These are phyloP conservation scores for Cryptococcus floricola DNA, from an alignment of 1,284 basidiomycete genomes.

Conservation along the genomic window DNA sequence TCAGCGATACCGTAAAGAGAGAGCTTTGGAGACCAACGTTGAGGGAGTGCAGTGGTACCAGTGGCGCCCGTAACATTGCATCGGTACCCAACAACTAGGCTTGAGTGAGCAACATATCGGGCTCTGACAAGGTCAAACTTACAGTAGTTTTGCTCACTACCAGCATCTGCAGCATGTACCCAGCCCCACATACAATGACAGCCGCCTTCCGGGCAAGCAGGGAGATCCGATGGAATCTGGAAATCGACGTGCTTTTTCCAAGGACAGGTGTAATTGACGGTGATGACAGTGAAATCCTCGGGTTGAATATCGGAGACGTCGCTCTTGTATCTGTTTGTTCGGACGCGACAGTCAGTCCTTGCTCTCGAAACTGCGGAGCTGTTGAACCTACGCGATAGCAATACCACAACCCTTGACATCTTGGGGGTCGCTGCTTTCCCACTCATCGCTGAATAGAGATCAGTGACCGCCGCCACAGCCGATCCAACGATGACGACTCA, in stretches of 20 bases:
- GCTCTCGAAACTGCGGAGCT: too few species aligned
- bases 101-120: too few species aligned
- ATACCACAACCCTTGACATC: conserved; percentile 40
- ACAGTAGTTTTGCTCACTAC: conserved; percentile 8
- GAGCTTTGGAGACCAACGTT: conserved; percentile 18
- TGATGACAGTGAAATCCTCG: conserved; percentile 39
- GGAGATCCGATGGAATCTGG: conserved; percentile 38
- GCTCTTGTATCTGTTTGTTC: conserved; percentile 15
- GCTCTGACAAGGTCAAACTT: too few species aligned
- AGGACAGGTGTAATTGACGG: conserved; percentile 32
- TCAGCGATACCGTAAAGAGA: background rate
- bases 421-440: conserved; percentile 26
- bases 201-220: conserved; percentile 40
- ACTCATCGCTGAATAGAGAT: conserved; percentile 15
- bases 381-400: conserved; percentile 17
- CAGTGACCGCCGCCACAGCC: too few species aligned
- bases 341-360: too few species aligned
- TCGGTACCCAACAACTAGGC: conserved; percentile 23
- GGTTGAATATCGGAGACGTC: conserved; percentile 33
- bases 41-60: conserved; percentile 27
- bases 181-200: conserved; percentile 44
- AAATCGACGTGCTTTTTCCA: conserved; percentile 42
- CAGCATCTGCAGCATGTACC: conserved; percentile 32
- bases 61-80: conserved; percentile 45
- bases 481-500: too few species aligned